Evolutionary conservation across 1,284 basidiomycete genomes (phyloP).

Genomic region (Kwoniella shivajii): DNA sequence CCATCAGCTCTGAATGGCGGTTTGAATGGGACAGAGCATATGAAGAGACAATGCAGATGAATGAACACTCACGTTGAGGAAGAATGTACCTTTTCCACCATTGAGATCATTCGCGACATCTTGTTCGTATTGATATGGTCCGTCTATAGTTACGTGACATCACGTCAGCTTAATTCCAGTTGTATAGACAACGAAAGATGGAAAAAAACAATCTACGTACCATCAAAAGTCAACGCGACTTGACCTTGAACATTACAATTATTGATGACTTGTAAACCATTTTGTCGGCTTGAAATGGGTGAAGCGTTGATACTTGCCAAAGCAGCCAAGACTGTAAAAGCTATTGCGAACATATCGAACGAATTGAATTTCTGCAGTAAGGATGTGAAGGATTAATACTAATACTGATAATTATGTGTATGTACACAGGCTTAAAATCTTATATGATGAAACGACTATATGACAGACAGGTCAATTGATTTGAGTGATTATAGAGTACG

Average conservation of each 20-base stretch:
- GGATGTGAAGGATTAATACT: too few species aligned
- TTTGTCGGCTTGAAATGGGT: slow-evolving; percentile 10
- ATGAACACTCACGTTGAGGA: slow-evolving; percentile 57
- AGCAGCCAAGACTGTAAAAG: slow-evolving; percentile 20
- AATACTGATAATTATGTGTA: too few species aligned
- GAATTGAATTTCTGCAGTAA: too few species aligned
- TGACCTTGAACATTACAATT: slow-evolving; percentile 44
- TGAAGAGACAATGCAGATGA: neutral
- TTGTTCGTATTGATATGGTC: slow-evolving; percentile 56
- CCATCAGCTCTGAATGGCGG: too few species aligned
- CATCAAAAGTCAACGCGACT: slow-evolving; percentile 61
- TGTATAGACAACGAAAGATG: neutral
- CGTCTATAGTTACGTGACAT: slow-evolving; percentile 47
- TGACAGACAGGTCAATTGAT: too few species aligned
- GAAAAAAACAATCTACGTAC: slow-evolving; percentile 25
- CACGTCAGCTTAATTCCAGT: neutral
- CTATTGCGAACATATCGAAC: slow-evolving; percentile 1
- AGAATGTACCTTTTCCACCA: slow-evolving; percentile 62
- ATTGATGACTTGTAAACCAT: slow-evolving; percentile 31
- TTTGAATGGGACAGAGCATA: too few species aligned
- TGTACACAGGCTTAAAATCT: too few species aligned
- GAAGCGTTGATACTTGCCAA: slow-evolving; percentile 17
- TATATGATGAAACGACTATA: too few species aligned
- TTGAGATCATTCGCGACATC: slow-evolving; percentile 56
- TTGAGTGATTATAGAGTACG: too few species aligned